A percentile compares a stretch with the other conserved stretches of the same genome.
phyloP scores from a whole-genome alignment of 352 stramenopile species.

The Globisporangium alternatum region DNA sequence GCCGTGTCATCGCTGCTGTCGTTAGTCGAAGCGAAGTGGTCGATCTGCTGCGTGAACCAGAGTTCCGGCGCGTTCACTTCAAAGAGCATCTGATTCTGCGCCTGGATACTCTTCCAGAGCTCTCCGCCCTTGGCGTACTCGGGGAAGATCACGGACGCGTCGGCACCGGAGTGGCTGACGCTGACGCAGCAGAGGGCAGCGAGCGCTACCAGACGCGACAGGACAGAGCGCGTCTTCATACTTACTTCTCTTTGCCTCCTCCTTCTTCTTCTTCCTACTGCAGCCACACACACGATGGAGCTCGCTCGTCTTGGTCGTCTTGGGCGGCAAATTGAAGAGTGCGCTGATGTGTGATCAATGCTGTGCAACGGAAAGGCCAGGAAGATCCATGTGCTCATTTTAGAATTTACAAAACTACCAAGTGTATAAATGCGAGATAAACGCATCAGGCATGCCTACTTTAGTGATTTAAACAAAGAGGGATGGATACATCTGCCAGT shows the following conservation, averaged over 20 bases:
- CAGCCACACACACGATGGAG: background rate
- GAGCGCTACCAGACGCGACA: background rate
- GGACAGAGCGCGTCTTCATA: background rate
- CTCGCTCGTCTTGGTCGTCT: background rate
- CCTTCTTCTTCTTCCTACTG: background rate
- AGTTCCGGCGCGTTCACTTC: conserved; percentile 31
- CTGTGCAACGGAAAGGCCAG: too few relatives aligned
- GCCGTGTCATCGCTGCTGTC: background rate
- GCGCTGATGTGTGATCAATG: background rate
- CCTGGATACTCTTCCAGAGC: conserved; percentile 53
- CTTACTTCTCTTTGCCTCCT: background rate
- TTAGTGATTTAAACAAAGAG: too few relatives aligned
- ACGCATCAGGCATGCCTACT: too few relatives aligned
- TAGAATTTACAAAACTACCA: too few relatives aligned
- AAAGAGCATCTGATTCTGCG: conserved; percentile 47
- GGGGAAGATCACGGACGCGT: conserved; percentile 24
- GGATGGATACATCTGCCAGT: conserved; percentile 1
- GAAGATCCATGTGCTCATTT: too few relatives aligned
- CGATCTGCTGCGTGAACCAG: conserved; percentile 70
- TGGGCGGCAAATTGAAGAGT: background rate
- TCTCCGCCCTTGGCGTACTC: conserved; percentile 42
- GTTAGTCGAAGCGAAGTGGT: conserved; percentile 40
- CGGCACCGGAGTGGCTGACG: background rate
- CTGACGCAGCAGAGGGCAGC: background rate
- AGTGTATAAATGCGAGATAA: too few relatives aligned